Base-by-base conservation (phyloP, 345 rosid species). In the Laguncularia racemosa region DNA sequence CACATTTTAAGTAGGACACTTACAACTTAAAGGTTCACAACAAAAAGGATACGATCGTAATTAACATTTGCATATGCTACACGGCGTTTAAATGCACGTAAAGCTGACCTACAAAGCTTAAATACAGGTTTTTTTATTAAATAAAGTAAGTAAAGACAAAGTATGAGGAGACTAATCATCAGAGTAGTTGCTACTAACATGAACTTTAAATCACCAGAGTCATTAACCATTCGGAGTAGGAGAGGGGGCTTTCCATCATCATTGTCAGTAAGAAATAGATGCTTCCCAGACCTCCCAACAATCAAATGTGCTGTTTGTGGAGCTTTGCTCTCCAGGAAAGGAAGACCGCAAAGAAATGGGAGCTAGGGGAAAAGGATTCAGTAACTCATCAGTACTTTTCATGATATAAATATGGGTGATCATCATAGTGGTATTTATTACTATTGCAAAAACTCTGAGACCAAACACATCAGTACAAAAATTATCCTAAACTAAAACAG, bases 51-150 rank as follows among this genome's bases (percentile, higher is more conserved):
- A 84, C 90, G 77, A 60, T 91, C 96, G 59, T 73, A 88, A 67
- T 81, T 88, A 47, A 88, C 89, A 76, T 91, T 91, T 57, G 96
- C 93, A 76, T 88, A 91, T 23, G 86, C 92, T 76, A 85, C 95
- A 28, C 96, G 92, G 4, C 92, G 95, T 75, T 85, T 82, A 67
- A 91, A 91, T 48, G 91, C 76, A 54, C 73, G 75, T 62, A 88
- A 70, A 72, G 96, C 92, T 66, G 95, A 88, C 80, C 96, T 91
- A 72, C 72, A 71, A 17, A 71, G 56, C 56, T 62, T 55, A 65
- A 28, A 66, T 61, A 62, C 53, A 63, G 48, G 48, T 52, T 47
- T 44, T 52, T 70, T 55, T 53, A 28, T 20, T 46, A 56, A 48
- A 15, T 21, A 56, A 53, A 15, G 16, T 38, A 33, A 33, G 55